Base-by-base conservation (phyloP, 805 yeast genomes). In the Wickerhamomyces sydowiorum region DNA sequence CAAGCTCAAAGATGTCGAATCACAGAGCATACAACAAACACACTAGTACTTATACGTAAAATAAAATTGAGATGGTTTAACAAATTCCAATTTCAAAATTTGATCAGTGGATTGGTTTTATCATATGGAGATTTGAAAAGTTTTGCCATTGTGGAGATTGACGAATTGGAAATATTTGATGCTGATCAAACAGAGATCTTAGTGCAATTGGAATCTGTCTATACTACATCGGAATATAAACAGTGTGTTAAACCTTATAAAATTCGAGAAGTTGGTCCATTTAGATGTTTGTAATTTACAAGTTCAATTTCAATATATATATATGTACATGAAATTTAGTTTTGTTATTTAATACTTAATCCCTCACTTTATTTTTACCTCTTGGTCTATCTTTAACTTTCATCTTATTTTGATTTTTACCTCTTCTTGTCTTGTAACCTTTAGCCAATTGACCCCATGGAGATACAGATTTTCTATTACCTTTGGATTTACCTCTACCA, bases 401-500 rank as follows among this genome's bases (percentile, higher is more conserved):
- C 77, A 76, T 73, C 66, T 77, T 82, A 64, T 93, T 93, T 49
- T 73, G 81, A 62, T 86, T 75, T 68, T 86, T 88, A 60, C 95
- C 95, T 54, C 83, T 80, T 69, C 99, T 82, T 14, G 98, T 93
- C 78, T 88, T 90, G 71, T 80, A 90, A 64, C 93, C 95, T 75
- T 91, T 91, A 33, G 91, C 83, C 58, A 85, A 66, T 46, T 82
- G 82, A 57, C 99, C 99, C 96, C 98, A 91, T 63, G 95, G 95
- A 42, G 96, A 86, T 72, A 85, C 87, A 17, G 98, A 86, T 45
- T 85, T 75, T 70, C 88, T 91, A 68, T 91, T 90, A 50, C 96
- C 87, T 80, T 93, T 93, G 47, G 96, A 86, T 67, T 93, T 93
- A 78, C 99, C 99, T 76, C 99, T 82, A 70, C 99, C 99, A 82